Base-by-base conservation (phyloP, 345 rosid genomes). In the Rhizophora mangle region DNA sequence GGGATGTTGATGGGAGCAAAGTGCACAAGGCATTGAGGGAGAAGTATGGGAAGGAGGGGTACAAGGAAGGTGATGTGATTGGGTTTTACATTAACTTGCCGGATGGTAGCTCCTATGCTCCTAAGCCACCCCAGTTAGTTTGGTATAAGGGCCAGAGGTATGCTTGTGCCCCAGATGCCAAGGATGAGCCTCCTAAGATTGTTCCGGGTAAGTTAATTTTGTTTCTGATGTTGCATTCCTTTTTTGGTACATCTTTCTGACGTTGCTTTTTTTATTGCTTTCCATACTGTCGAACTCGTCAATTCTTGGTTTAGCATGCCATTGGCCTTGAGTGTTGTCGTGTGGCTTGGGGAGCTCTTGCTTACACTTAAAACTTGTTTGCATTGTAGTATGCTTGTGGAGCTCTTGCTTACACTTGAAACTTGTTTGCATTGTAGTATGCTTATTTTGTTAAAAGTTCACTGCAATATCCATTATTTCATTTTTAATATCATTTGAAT, bases 1-100 rank as follows among this genome's bases (percentile, higher is more conserved):
- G 99, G 75, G 99, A 92, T 61, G 79, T 92, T 78, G 99, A 95
- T 86, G 99, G 99, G 65, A 87, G 96, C 75, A 95, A 95, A 87
- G 82, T 95, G 71, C 99, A 95, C 56, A 95, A 92, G 82, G 99
- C 97, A 59, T 75, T 83, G 79, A 87, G 96, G 72, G 97, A 85
- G 82, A 87, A 79, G 79, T 92, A 90, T 80, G 96, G 91, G 31
- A 92, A 85, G 49, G 96, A 86, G 81, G 96, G 99, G 62, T 95
- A 92, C 30, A 88, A 85, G 63, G 97, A 95, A 81, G 93, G 92
- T 3, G 97, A 95, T 81, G 93, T 95, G 66, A 84, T 89, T 72
- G 99, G 99, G 13, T 89, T 90, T 76, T 95, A 90, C 70, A 86
- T 95, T 21, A 95, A 81, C 75, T 81, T 95, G 75, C 97, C 97